A percentile compares a stretch with the other conserved stretches of the same genome.
phyloP scores from a whole-genome alignment of 2,329 filamentous ascomycete genomes.

The Pestalotiopsis sp. region DNA sequence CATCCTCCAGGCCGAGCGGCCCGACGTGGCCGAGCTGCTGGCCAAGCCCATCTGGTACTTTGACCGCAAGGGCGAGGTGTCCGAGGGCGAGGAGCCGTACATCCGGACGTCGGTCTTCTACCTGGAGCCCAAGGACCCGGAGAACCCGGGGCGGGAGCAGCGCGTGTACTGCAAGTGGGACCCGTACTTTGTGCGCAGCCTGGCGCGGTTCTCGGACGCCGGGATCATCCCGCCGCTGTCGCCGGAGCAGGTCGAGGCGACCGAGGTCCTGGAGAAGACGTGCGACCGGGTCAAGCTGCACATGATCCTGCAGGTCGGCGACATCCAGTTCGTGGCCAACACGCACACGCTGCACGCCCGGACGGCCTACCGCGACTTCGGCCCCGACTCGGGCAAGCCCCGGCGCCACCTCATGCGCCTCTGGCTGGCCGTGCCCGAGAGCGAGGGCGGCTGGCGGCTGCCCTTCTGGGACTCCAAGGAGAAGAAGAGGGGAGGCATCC shows the following conservation, averaged over 20 bases:
- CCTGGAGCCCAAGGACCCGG: constrained; percentile 59
- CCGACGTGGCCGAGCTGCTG: constrained; percentile 76
- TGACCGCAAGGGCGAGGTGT: constrained; percentile 85
- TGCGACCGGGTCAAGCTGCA: constrained; percentile 75
- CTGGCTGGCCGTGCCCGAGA: constrained; percentile 82
- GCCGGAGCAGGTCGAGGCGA: constrained; percentile 67
- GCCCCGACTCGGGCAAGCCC: constrained; percentile 65
- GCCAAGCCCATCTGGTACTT: constrained; percentile 87
- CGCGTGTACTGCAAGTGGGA: constrained; percentile 86
- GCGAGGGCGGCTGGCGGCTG: constrained; percentile 82
- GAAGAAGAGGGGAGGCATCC: constrained; percentile 87
- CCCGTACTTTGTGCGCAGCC: constrained; percentile 81
- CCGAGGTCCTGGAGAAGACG: constrained; percentile 73
- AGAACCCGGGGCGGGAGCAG: constrained; percentile 52
- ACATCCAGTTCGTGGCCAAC: constrained; percentile 87
- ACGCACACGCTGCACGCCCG: constrained; percentile 79
- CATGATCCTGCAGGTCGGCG: constrained; percentile 84
- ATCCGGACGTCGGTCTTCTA: constrained; percentile 76
- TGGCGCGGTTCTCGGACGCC: constrained; percentile 72
- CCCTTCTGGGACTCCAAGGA: constrained; percentile 80
- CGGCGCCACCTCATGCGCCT: constrained; percentile 79
- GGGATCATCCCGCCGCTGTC: constrained; percentile 76
- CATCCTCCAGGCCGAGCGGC: constrained; percentile 71
- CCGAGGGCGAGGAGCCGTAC: constrained; percentile 73
- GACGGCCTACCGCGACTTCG: constrained; percentile 73